These are phyloP conservation scores for Schizochytrium sp. DNA, from an alignment of 108 stramenopile species.

Conservation along the genomic window DNA sequence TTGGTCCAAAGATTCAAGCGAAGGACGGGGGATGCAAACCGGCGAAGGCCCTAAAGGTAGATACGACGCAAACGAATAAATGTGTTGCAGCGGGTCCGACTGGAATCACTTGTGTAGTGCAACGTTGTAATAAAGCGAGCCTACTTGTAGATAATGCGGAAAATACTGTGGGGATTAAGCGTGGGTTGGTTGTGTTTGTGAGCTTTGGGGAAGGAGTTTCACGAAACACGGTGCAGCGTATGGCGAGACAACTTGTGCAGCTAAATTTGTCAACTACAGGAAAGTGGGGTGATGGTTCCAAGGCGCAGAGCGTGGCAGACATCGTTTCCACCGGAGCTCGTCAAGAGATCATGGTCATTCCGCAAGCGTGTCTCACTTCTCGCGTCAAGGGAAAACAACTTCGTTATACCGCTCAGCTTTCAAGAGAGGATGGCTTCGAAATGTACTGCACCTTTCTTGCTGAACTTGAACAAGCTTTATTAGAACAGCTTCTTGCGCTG, in stretches of 20 bases:
- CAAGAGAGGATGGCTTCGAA: neutral
- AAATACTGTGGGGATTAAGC: neutral
- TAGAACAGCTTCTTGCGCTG: neutral
- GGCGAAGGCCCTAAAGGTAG: no score
- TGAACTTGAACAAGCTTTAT: neutral
- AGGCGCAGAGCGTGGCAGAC: neutral
- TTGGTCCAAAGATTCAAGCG: no score
- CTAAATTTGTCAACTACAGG: neutral
- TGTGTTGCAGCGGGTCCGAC: no score
- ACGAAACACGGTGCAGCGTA: neutral
- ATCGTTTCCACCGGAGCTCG: neutral
- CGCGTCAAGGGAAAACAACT: constrained; percentile 36
- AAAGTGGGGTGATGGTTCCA: constrained; percentile 27
- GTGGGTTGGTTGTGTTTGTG: constrained; percentile 5
- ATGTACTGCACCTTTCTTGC: constrained; percentile 20
- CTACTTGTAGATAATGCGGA: neutral
- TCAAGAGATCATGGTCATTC: constrained; percentile 16
- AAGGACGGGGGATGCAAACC: no score
- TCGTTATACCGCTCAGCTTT: neutral
- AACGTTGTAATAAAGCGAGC: neutral
- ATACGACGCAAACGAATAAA: no score
- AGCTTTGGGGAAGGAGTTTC: constrained; percentile 4
- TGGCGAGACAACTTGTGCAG: neutral
- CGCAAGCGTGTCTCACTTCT: constrained; percentile 47
- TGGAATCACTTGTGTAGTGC: constrained; percentile 22